A percentile compares a stretch with the other conserved stretches of the same genome.
Conservation (phyloP, 352 stramenopile genomes). For the Pythium guiyangense region DNA sequence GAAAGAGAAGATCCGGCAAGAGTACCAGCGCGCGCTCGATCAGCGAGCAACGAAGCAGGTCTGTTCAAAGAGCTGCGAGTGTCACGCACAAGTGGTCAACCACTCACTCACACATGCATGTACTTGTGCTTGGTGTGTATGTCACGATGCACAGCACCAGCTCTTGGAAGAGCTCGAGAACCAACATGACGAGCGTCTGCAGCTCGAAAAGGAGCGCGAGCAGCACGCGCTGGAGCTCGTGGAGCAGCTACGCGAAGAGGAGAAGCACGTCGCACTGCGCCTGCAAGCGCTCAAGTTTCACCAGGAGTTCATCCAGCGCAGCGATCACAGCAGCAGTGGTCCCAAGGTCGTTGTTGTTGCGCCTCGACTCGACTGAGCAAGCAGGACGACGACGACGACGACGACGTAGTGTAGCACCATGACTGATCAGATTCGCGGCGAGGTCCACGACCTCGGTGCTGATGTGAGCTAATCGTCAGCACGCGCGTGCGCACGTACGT, state of each 20-base stretch:
- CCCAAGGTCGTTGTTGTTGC: not conserved
- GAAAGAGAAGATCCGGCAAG: conserved; percentile 44
- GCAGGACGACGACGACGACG: no score
- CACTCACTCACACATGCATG: not conserved
- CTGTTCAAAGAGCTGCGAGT: not conserved
- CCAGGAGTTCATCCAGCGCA: conserved; percentile 36
- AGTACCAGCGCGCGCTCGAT: conserved; percentile 32
- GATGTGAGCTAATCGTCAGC: no score
- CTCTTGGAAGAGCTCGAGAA: conserved; percentile 26
- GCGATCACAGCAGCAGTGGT: not conserved
- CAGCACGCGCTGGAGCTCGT: conserved; percentile 30
- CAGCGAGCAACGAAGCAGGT: conserved; percentile 40
- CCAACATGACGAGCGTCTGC: conserved; percentile 32
- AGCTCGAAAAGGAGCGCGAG: conserved; percentile 34
- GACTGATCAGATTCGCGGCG: not conserved
- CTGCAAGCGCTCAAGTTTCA: conserved; percentile 56
- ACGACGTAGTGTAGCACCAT: not conserved
- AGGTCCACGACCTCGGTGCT: not conserved
- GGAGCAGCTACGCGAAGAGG: conserved; percentile 48
- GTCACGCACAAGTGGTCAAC: not conserved
- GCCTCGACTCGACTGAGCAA: not conserved
- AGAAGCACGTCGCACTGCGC: conserved; percentile 43
- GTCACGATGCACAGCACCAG: conserved; percentile 23
- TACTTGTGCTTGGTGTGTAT: not conserved
- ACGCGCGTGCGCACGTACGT: no score